Conservation (phyloP, 805 yeast species). For the Cyberlindnera veronae region DNA sequence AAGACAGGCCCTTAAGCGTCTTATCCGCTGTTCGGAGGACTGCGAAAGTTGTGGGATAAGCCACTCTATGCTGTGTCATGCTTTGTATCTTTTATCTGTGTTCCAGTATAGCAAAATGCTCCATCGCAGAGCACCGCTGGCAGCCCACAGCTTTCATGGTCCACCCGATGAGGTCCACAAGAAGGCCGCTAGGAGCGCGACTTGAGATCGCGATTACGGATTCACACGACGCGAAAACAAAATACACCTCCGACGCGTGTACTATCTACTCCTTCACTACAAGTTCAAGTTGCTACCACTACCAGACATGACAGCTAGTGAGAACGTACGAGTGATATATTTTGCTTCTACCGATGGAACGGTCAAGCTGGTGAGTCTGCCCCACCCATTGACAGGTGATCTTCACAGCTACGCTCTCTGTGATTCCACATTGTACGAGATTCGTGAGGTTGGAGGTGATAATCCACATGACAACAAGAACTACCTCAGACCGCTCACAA, state of each 20-base stretch:
- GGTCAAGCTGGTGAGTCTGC: slow-evolving; percentile 14
- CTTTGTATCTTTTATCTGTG: neutral
- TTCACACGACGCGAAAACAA: too few relatives aligned
- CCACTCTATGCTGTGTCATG: neutral
- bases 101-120: neutral
- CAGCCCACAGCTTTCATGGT: too few relatives aligned
- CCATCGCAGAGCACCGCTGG: neutral
- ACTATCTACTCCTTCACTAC: too few relatives aligned
- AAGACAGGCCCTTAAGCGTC: too few relatives aligned
- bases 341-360: slow-evolving; percentile 7
- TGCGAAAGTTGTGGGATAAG: neutral
- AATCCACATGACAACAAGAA: slow-evolving; percentile 33
- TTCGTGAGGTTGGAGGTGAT: slow-evolving; percentile 36
- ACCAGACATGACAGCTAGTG: neutral
- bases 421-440: slow-evolving; percentile 33
- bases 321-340: slow-evolving; percentile 14
- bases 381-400: slow-evolving; percentile 18
- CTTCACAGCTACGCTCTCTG: slow-evolving; percentile 15
- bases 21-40: too few relatives aligned
- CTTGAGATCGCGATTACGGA: too few relatives aligned
- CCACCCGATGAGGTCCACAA: too few relatives aligned
- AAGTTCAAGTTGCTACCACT: too few relatives aligned
- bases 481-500: slow-evolving; percentile 27
- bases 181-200: too few relatives aligned
- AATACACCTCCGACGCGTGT: too few relatives aligned